These are phyloP conservation scores for Ascochyta clinopodiicola DNA, from an alignment of 2,329 filamentous ascomycete species.

Conservation along the genomic window DNA sequence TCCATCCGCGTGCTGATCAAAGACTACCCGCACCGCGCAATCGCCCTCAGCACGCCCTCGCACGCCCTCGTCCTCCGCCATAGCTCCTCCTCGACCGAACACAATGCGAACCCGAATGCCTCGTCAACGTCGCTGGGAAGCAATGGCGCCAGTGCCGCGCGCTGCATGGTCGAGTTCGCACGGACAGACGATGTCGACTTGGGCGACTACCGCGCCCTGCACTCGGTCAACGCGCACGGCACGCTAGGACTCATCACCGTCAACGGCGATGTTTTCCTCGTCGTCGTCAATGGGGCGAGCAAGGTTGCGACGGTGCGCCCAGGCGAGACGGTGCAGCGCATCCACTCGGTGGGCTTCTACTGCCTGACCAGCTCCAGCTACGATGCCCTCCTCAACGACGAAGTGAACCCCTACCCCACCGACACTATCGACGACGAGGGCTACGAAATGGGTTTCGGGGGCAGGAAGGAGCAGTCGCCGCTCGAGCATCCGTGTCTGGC, in stretches of 20 bases:
- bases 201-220: slow-evolving; percentile 77
- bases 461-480: slow-evolving; percentile 70
- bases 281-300: slow-evolving; percentile 80
- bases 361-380: slow-evolving; percentile 88
- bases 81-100: slow-evolving; percentile 69
- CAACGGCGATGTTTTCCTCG: slow-evolving; percentile 84
- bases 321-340: slow-evolving; percentile 87
- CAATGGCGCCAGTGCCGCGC: slow-evolving; percentile 52
- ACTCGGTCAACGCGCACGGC: slow-evolving; percentile 76
- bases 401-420: slow-evolving; percentile 62
- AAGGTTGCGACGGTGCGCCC: slow-evolving; percentile 83
- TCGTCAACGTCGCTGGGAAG: slow-evolving; percentile 60
- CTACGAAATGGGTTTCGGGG: slow-evolving; percentile 56
- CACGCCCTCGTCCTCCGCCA: slow-evolving; percentile 87
- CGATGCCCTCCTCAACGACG: slow-evolving; percentile 73
- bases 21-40: slow-evolving; percentile 84
- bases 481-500: slow-evolving; percentile 89
- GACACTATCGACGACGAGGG: slow-evolving; percentile 63
- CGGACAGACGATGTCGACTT: slow-evolving; percentile 69
- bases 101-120: slow-evolving; percentile 52
- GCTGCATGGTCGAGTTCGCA: slow-evolving; percentile 89
- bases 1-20: slow-evolving; percentile 79
- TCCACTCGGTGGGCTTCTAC: slow-evolving; percentile 86
- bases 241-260: slow-evolving; percentile 88
- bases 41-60: slow-evolving; percentile 80